Percentiles rank a stretch among this genome's conserved stretches.
Evolutionary conservation across 75 land plant species (phyloP).

Genomic region (Pseudotsuga menziesii): DNA sequence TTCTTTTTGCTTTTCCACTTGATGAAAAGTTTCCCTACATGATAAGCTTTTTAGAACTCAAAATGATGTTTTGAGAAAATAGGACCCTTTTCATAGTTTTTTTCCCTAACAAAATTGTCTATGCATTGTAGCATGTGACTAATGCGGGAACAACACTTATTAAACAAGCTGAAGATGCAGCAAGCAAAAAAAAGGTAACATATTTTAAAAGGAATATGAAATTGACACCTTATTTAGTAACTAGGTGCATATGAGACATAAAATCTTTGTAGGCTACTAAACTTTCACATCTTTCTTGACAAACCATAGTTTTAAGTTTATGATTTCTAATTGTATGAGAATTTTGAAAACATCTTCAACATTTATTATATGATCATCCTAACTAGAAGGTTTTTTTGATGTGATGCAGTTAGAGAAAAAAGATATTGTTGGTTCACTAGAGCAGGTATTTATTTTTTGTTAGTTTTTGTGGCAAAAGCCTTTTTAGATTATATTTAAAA

Average conservation of each 20-base stretch:
- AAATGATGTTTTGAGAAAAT: too few species aligned
- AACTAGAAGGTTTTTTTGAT: background rate
- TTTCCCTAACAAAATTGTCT: too few species aligned
- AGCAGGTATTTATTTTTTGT: constrained; percentile 48
- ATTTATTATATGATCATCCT: background rate
- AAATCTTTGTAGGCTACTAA: background rate
- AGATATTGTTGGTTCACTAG: constrained; percentile 51
- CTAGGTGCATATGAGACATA: background rate
- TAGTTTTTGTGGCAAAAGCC: background rate
- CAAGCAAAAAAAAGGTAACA: too few species aligned
- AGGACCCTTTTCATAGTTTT: too few species aligned
- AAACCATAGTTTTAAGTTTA: background rate
- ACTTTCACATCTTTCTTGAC: background rate
- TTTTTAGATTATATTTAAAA: background rate
- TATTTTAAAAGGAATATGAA: background rate
- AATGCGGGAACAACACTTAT: too few species aligned
- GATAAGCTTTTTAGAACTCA: too few species aligned
- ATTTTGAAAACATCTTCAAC: background rate
- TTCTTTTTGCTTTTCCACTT: too few species aligned
- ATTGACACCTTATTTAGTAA: background rate
- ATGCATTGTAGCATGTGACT: too few species aligned
- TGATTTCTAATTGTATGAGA: background rate
- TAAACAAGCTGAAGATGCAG: too few species aligned
- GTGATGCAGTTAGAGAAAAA: constrained; percentile 56
- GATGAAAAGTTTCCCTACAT: too few species aligned